Percentiles rank a stretch among this genome's conserved stretches.
Evolutionary conservation across 495 filamentous ascomycete genomes (phyloP).

Genomic region (Neurospora pannonica): DNA sequence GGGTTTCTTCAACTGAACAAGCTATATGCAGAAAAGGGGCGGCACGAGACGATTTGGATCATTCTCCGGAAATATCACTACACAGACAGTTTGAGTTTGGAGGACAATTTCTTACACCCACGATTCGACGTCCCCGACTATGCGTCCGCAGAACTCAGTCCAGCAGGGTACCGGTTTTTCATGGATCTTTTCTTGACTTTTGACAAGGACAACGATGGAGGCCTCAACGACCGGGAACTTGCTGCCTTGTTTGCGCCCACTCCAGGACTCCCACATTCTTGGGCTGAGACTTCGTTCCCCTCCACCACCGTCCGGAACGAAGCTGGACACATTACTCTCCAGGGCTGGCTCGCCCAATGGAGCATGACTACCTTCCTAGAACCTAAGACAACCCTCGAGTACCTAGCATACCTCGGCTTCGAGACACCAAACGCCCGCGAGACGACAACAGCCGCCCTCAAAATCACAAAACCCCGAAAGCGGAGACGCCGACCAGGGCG

Average conservation of each 20-base stretch:
- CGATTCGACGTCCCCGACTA: slow-evolving; percentile 88
- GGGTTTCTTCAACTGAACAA: slow-evolving; percentile 89
- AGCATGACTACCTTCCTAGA: slow-evolving; percentile 98
- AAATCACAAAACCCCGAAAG: slow-evolving; percentile 85
- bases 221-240: slow-evolving; percentile 76
- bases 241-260: slow-evolving; percentile 85
- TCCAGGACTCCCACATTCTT: slow-evolving; percentile 75
- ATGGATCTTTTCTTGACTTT: slow-evolving; percentile 91
- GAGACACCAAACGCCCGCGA: slow-evolving; percentile 54
- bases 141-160: slow-evolving; percentile 87
- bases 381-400: slow-evolving; percentile 88
- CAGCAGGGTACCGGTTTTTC: slow-evolving; percentile 92
- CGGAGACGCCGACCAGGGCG: slow-evolving; percentile 66
- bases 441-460: slow-evolving; percentile 71
- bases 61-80: slow-evolving; percentile 95
- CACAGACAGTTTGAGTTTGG: slow-evolving; percentile 82
- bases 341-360: slow-evolving; percentile 98
- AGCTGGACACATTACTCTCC: slow-evolving; percentile 87
- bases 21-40: slow-evolving; percentile 90
- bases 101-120: slow-evolving; percentile 84
- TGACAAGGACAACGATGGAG: slow-evolving; percentile 96
- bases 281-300: slow-evolving; percentile 80
- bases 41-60: slow-evolving; percentile 98
- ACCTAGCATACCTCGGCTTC: slow-evolving; percentile 92
- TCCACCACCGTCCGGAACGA: slow-evolving; percentile 92